Base-by-base conservation (phyloP, 2,329 filamentous ascomycete genomes). In the Bipolaris victoriae region DNA sequence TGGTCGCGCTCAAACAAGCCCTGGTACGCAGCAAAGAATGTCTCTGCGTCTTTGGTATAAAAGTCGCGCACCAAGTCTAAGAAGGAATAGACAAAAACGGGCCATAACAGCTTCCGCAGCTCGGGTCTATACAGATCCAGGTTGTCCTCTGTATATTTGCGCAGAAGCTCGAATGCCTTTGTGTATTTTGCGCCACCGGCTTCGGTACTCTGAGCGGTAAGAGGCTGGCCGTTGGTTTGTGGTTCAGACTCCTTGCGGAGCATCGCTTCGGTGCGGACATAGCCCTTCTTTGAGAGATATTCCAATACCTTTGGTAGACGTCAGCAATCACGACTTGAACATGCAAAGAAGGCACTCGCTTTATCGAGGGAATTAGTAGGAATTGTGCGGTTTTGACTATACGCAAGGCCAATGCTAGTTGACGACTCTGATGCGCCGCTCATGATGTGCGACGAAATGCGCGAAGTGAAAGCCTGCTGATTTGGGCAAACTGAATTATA, bases 251-350 rank as follows among this genome's bases (percentile, higher is more conserved):
- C 95, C 76, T 92, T 90, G 41, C 95, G 87, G 51, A 99, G 90
- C 74, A 95, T 91, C 18, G 94, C 91, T 77, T 99, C 95, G 0
- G 95, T 98, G 22, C 90, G 86, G 52, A 88, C 92, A 77, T 97
- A 99, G 0, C 95, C 95, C 65, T 97, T 93, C 76, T 99, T 99
- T 2, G 92, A 86, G 1, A 99, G 83, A 76, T 99, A 99, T 68
- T 99, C 95, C 7, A 97, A 93, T 3, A 99, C 88, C 88, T 90
- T 69, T 9, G 10, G 22, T 20, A 11, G 2, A 13, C 13, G 51
- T 66, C 35, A 68, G 58, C 45, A 57, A 26, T 7, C 2, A 31
- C 16, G 18, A 26, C 5, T 40, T 26, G 6, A 39, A 18, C 11
- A 29, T 20, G 11, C 45, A 45, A 18, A 50, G 44, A 1, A 47